Base-by-base conservation (phyloP, 148 eudicot genomes). In the Persicaria maculosa region DNA sequence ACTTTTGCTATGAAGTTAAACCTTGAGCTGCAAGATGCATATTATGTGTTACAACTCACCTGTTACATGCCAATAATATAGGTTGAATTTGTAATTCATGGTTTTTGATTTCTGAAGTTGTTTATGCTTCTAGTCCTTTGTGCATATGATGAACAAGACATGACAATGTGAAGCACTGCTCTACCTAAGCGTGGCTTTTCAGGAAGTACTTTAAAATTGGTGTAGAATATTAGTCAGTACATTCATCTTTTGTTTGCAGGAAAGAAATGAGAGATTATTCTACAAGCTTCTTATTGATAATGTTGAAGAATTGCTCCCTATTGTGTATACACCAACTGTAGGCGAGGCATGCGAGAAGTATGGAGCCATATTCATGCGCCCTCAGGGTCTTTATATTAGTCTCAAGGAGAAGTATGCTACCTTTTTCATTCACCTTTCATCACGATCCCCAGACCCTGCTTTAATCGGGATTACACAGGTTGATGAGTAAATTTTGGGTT, bases 291-390 rank as follows among this genome's bases (percentile, higher is more conserved):
- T 93, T 4, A 84, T 93, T 58, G 92, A 93, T 75, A 84, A 91
- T 77, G 96, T 91, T 40, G 98, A 93, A 74, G 93, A 91, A 78
- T 85, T 93, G 47, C 96, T 93, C 52, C 98, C 98, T 31, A 68
- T 93, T 80, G 97, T 93, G 47, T 93, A 93, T 79, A 93, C 96
- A 74, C 98, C 98, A 12, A 89, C 91, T 19, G 98, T 93, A 72
- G 98, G 98, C 2, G 98, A 93, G 85, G 97, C 97, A 79, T 92
- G 97, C 84, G 93, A 90, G 77, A 92, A 92, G 77, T 92, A 88
- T 75, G 96, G 98, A 78, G 81, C 89, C 86, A 93, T 91, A 78
- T 91, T 89, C 74, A 86, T 44, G 79, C 91, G 85, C 65, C 91
- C 98, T 72, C 96, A 90, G 90, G 94, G 98, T 71, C 85, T 93